Evolutionary conservation across 768 basidiomycete species (phyloP).

Genomic region (Auricularia cornea): DNA sequence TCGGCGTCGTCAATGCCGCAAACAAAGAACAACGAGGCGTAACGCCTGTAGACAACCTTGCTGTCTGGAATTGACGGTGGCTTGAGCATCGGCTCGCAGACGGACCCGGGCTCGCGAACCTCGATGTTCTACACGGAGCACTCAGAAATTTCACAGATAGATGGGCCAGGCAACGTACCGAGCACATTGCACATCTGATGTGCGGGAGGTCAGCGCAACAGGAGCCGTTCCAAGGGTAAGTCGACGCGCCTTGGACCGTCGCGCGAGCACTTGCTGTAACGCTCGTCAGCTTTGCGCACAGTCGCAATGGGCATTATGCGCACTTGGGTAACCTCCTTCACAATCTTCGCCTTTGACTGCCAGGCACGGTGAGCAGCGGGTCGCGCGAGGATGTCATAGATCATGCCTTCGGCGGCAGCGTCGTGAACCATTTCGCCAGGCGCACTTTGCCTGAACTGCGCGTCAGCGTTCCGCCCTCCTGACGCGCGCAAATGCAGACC

Average conservation of each 20-base stretch:
- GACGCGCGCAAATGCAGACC: slow-evolving; percentile 28
- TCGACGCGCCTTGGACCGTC: neutral
- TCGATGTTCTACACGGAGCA: neutral
- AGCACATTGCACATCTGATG: neutral
- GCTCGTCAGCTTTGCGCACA: neutral
- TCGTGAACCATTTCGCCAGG: slow-evolving; percentile 92
- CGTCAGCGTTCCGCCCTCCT: neutral
- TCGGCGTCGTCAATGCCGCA: slow-evolving; percentile 74
- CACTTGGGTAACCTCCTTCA: slow-evolving; percentile 84
- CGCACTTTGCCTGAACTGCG: slow-evolving; percentile 70
- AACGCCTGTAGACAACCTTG: slow-evolving; percentile 90
- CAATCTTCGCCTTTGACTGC: slow-evolving; percentile 68
- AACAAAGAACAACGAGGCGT: slow-evolving; percentile 94
- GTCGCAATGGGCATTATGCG: neutral
- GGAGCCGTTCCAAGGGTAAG: neutral
- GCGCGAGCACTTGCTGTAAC: neutral
- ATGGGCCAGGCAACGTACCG: neutral
- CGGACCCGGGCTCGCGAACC: neutral
- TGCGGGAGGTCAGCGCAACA: neutral
- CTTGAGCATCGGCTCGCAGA: neutral
- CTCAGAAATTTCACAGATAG: neutral
- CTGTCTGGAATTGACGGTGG: slow-evolving; percentile 38
- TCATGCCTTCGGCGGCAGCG: slow-evolving; percentile 57
- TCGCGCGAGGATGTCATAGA: neutral
- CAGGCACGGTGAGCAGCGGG: neutral